phyloP scores from a whole-genome alignment of 2,329 filamentous ascomycete species.

The Bretziella fagacearum region DNA sequence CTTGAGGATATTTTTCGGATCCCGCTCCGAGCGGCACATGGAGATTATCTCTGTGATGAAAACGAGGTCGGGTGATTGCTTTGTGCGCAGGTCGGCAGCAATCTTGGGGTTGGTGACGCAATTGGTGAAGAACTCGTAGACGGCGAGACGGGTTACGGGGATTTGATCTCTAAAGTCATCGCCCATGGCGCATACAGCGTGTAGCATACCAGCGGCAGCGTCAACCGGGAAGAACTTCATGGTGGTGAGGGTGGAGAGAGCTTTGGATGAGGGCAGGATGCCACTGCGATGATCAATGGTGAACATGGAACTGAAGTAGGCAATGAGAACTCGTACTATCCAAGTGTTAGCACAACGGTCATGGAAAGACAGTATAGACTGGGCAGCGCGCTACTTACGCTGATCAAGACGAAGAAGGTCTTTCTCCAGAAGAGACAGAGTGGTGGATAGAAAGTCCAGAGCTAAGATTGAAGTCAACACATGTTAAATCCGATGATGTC shows the following conservation, averaged over 20 bases:
- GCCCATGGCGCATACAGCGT: constrained; percentile 32
- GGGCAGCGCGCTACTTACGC: constrained; percentile 21
- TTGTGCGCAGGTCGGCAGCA: constrained; percentile 24
- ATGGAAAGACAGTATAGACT: not conserved
- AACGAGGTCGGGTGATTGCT: constrained; percentile 26
- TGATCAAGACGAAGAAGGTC: constrained; percentile 34
- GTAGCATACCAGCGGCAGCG: constrained; percentile 32
- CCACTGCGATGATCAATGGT: constrained; percentile 43
- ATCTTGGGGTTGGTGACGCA: constrained; percentile 30
- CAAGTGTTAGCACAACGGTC: not conserved
- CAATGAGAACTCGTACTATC: constrained; percentile 30
- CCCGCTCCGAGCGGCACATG: constrained; percentile 37
- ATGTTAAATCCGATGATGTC: constrained; percentile 1
- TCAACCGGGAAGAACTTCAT: constrained; percentile 36
- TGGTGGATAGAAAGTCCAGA: constrained; percentile 38
- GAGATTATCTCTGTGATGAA: constrained; percentile 35
- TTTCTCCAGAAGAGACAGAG: constrained; percentile 31
- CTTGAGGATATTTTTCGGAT: constrained; percentile 37
- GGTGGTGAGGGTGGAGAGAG: constrained; percentile 30
- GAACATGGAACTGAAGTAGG: constrained; percentile 42
- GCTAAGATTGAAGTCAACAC: constrained; percentile 23
- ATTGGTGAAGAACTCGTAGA: constrained; percentile 32
- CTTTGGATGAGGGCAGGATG: constrained; percentile 35
- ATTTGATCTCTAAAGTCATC: constrained; percentile 41
- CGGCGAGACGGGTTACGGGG: constrained; percentile 32